Percentiles rank a stretch among this genome's conserved stretches.
These are phyloP conservation scores for Citrus medica DNA, from an alignment of 345 rosid species.

Conservation along the genomic window DNA sequence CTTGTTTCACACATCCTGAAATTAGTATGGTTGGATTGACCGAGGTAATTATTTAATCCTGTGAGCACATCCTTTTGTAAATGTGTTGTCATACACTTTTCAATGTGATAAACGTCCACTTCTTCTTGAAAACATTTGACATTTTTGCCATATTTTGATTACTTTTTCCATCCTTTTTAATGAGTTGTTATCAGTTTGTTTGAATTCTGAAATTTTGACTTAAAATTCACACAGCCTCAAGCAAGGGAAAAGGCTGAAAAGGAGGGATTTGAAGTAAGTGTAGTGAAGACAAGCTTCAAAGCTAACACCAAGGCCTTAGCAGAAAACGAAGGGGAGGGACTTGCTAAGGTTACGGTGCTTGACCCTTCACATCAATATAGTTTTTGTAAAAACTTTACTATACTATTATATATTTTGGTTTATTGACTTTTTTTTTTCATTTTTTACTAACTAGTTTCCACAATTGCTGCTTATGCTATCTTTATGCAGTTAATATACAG, in stretches of 20 bases:
- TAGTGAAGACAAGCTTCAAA: conserved; percentile 95
- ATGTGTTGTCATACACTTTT: background rate
- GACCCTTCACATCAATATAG: background rate
- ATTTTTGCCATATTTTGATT: background rate
- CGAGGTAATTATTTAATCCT: conserved; percentile 49
- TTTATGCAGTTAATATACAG: conserved; percentile 84
- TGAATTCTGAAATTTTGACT: conserved; percentile 15
- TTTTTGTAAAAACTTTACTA: background rate
- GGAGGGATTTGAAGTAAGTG: conserved; percentile 87
- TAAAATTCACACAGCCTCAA: conserved; percentile 64
- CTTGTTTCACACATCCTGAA: conserved; percentile 99
- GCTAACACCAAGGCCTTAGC: conserved; percentile 99
- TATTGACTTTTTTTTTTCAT: background rate
- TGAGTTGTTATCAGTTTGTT: background rate
- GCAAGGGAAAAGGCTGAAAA: conserved; percentile 91
- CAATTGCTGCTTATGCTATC: conserved; percentile 1
- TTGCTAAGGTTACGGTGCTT: conserved; percentile 71
- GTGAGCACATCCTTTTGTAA: background rate
- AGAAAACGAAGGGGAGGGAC: conserved; percentile 97
- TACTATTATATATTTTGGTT: background rate
- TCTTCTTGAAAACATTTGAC: background rate
- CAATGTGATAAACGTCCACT: background rate
- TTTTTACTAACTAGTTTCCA: background rate
- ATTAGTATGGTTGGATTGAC: conserved; percentile 99
- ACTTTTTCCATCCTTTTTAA: background rate